Evolutionary conservation across 169 alveolate genomes (phyloP).

Genomic region (Plasmodium vivax): DNA sequence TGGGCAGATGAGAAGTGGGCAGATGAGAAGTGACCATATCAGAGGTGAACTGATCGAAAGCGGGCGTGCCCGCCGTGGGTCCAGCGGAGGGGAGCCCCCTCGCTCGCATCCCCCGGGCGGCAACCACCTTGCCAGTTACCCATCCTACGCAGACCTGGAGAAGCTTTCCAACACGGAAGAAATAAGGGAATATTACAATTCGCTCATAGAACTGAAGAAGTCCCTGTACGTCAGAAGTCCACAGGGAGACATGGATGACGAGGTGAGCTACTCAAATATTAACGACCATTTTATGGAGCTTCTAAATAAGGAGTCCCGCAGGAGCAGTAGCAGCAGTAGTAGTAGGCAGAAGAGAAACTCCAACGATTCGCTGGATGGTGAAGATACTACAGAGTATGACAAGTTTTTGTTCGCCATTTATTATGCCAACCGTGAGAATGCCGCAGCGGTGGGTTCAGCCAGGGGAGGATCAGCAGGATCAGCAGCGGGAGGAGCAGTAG

Average conservation of each 20-base stretch:
- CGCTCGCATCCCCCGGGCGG: background rate
- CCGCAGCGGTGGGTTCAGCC: background rate
- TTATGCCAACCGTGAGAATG: background rate
- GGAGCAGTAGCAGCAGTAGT: background rate
- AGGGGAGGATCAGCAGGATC: background rate
- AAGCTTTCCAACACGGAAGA: slow-evolving; percentile 10
- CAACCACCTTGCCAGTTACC: background rate
- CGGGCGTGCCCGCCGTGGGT: background rate
- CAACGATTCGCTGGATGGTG: background rate
- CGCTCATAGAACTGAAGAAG: slow-evolving; percentile 19
- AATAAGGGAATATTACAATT: slow-evolving; percentile 16
- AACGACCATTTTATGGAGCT: slow-evolving; percentile 48
- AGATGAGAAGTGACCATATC: too few relatives aligned
- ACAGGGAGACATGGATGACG: background rate
- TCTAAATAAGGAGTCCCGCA: slow-evolving; percentile 9
- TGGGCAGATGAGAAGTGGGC: too few relatives aligned
- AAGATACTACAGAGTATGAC: background rate
- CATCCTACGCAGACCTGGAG: background rate
- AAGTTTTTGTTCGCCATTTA: slow-evolving; percentile 17
- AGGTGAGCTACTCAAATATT: slow-evolving; percentile 17
- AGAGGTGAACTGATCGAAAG: too few relatives aligned
- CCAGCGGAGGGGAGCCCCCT: background rate
- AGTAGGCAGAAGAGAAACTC: background rate
- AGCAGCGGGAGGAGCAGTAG: too few relatives aligned
- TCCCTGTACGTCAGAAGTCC: slow-evolving; percentile 17